A percentile compares a stretch with the other conserved stretches of the same genome.
Conservation (phyloP, 2,329 filamentous ascomycete species). For the Neurospora sp. region DNA sequence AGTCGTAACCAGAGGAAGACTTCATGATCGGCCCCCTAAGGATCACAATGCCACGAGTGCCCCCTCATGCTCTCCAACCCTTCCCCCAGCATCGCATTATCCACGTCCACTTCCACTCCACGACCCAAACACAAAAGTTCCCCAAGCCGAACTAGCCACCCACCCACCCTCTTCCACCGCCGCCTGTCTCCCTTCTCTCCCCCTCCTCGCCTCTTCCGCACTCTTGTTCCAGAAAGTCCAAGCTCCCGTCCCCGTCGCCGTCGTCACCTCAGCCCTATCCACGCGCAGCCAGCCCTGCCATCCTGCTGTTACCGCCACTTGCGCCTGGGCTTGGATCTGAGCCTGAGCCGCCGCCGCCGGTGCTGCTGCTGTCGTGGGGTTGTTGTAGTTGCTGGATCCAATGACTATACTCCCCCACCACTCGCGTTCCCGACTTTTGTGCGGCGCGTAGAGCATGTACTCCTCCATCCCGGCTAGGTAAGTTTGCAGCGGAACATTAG, state of each 20-base stretch:
- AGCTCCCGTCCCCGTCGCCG: conserved; percentile 12
- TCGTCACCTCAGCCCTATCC: conserved; percentile 31
- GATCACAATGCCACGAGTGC: background rate
- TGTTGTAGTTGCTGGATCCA: conserved; percentile 28
- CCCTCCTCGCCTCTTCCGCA: conserved; percentile 34
- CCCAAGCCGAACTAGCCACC: conserved; percentile 40
- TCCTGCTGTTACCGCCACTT: conserved; percentile 26
- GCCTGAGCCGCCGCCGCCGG: background rate
- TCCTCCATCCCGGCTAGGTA: conserved; percentile 32
- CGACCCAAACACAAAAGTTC: conserved; percentile 33
- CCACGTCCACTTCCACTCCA: background rate
- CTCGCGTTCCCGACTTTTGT: conserved; percentile 34
- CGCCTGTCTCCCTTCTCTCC: conserved; percentile 28
- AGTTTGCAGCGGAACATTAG: conserved; percentile 12
- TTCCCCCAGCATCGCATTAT: background rate
- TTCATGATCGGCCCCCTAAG: background rate
- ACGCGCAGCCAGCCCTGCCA: conserved; percentile 45
- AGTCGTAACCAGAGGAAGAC: background rate
- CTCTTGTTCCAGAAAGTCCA: conserved; percentile 20
- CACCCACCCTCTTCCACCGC: conserved; percentile 35
- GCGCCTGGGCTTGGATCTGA: conserved; percentile 7
- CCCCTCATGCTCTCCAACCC: background rate
- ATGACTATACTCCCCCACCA: conserved; percentile 52
- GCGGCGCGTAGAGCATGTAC: conserved; percentile 41
- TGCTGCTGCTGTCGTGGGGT: background rate